These are phyloP conservation scores for Candida glaebosa DNA, from an alignment of 805 yeast genomes.

Conservation along the genomic window DNA sequence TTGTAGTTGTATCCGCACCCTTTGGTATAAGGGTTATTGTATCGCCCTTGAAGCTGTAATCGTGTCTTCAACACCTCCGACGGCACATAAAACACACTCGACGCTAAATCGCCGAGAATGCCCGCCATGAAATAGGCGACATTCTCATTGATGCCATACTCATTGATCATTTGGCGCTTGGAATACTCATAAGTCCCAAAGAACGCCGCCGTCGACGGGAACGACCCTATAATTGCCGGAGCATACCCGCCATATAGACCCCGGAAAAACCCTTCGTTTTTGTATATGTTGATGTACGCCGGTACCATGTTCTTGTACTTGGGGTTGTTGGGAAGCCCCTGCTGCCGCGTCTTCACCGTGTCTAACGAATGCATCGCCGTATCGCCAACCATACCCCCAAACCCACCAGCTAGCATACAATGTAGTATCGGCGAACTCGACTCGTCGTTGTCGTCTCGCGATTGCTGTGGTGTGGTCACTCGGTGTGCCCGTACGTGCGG, in stretches of 20 bases:
- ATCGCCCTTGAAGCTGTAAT: slow-evolving; percentile 85
- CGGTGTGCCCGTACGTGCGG: slow-evolving; percentile 5
- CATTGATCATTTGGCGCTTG: slow-evolving; percentile 66
- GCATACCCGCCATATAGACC: slow-evolving; percentile 92
- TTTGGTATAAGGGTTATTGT: slow-evolving; percentile 69
- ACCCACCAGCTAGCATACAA: slow-evolving; percentile 84
- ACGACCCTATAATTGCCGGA: slow-evolving; percentile 89
- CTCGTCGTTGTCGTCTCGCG: slow-evolving; percentile 3
- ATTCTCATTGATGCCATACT: slow-evolving; percentile 69
- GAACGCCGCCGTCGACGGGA: slow-evolving; percentile 93
- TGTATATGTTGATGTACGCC: slow-evolving; percentile 71
- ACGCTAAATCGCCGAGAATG: slow-evolving; percentile 87
- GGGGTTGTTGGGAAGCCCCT: slow-evolving; percentile 71
- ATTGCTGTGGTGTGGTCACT: neutral
- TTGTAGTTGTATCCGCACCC: slow-evolving; percentile 82
- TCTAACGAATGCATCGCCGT: slow-evolving; percentile 92
- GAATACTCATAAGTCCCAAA: slow-evolving; percentile 85
- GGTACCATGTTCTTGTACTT: slow-evolving; percentile 73
- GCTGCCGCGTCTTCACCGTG: slow-evolving; percentile 96
- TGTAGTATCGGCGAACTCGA: slow-evolving; percentile 44
- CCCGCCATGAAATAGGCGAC: slow-evolving; percentile 81
- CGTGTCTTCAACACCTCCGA: slow-evolving; percentile 92
- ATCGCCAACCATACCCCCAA: slow-evolving; percentile 94
- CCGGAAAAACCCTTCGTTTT: slow-evolving; percentile 77
- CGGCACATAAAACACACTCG: slow-evolving; percentile 89